A percentile compares a stretch with the other conserved stretches of the same genome.
Conservation (phyloP, 1,139 yeast species). For the Pichia norvegensis region DNA sequence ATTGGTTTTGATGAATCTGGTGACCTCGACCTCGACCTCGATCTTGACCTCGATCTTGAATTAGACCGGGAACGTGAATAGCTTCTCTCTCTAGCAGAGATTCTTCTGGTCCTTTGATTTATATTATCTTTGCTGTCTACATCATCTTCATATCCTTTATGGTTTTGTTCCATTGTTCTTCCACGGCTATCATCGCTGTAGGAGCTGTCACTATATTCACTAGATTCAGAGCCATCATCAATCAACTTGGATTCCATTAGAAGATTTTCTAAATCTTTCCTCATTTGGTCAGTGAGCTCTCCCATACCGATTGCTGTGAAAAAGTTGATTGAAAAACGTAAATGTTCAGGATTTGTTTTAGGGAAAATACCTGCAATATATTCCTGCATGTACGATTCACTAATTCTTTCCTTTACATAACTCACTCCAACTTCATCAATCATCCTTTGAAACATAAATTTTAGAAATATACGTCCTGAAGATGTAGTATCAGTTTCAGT, state of each 20-base stretch:
- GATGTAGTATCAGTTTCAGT: conserved; percentile 72
- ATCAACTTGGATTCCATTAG: conserved; percentile 24
- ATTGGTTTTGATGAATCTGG: background rate
- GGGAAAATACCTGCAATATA: conserved; percentile 46
- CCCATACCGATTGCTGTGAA: conserved; percentile 94
- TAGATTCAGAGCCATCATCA: conserved; percentile 17
- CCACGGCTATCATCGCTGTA: conserved; percentile 8
- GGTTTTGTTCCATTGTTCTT: conserved; percentile 1
- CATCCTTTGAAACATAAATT: conserved; percentile 73
- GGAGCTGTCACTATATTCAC: conserved; percentile 7
- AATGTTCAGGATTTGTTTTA: conserved; percentile 40
- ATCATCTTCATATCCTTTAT: background rate
- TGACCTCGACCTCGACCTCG: background rate
- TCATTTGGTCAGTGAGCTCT: conserved; percentile 71
- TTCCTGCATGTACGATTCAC: conserved; percentile 42
- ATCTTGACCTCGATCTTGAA: background rate
- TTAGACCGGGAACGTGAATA: background rate
- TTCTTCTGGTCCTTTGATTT: background rate
- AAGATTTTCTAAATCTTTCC: conserved; percentile 42
- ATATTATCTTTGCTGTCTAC: background rate
- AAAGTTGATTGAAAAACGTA: conserved; percentile 77
- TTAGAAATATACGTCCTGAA: conserved; percentile 73
- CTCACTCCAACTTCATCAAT: conserved; percentile 67
- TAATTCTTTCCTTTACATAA: conserved; percentile 41
- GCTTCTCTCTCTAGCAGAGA: background rate